These are phyloP conservation scores for Beauveria sp. DNA, from an alignment of 2,329 filamentous ascomycete species.

Conservation along the genomic window DNA sequence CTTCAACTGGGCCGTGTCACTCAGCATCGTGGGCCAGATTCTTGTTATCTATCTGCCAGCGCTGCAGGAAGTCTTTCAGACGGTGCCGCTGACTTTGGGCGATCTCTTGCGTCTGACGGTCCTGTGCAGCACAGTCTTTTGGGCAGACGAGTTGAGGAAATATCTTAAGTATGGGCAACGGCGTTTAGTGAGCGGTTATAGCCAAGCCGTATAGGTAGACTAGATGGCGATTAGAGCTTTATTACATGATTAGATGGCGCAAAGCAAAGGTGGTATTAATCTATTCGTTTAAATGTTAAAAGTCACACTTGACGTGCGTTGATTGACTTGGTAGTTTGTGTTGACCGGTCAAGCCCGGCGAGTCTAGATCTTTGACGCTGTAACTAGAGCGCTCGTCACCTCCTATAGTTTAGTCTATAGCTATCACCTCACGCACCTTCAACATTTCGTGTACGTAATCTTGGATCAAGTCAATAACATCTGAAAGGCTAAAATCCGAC, in stretches of 20 bases:
- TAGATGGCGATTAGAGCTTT: background rate
- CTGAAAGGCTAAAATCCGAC: too few species aligned
- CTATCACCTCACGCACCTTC: too few species aligned
- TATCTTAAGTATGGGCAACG: slow-evolving; percentile 57
- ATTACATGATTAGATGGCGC: slow-evolving; percentile 1
- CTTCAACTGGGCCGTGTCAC: slow-evolving; percentile 91
- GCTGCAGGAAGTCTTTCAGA: slow-evolving; percentile 92
- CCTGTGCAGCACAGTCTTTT: slow-evolving; percentile 86
- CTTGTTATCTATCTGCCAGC: slow-evolving; percentile 93
- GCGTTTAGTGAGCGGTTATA: slow-evolving; percentile 54
- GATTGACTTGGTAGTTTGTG: background rate
- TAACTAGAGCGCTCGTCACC: too few species aligned
- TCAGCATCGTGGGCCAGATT: slow-evolving; percentile 77
- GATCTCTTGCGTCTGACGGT: slow-evolving; percentile 68
- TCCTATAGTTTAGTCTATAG: too few species aligned
- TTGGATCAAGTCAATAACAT: too few species aligned
- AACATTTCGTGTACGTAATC: too few species aligned
- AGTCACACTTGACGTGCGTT: background rate
- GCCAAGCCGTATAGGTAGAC: slow-evolving; percentile 49
- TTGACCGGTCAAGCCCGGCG: background rate
- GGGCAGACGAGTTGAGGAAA: slow-evolving; percentile 87
- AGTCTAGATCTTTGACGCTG: too few species aligned
- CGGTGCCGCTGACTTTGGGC: slow-evolving; percentile 67
- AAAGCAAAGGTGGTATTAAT: background rate
- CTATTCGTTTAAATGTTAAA: background rate